Evolutionary conservation across 1,139 yeast genomes (phyloP).

Genomic region (Sugiyamaella sp.): DNA sequence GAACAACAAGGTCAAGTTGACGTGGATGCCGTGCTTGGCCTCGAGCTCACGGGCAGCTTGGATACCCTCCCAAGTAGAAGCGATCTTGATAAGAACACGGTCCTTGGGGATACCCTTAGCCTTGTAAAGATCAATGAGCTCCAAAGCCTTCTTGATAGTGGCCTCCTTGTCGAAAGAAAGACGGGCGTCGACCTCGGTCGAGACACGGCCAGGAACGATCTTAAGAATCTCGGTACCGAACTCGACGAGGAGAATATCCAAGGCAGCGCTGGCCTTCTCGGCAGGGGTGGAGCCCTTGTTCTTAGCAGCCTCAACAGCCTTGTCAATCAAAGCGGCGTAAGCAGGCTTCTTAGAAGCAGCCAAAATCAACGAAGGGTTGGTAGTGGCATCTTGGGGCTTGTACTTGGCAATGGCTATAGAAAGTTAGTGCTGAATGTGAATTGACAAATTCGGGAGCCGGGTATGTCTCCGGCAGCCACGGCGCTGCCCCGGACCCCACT

Average conservation of each 20-base stretch:
- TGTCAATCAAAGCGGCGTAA: constrained; percentile 86
- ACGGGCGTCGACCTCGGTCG: constrained; percentile 99
- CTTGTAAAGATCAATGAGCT: constrained; percentile 83
- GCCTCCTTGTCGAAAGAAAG: constrained; percentile 93
- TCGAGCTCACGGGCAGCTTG: constrained; percentile 98
- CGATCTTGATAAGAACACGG: constrained; percentile 91
- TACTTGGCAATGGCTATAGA: constrained; percentile 78
- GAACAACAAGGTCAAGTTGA: constrained; percentile 93
- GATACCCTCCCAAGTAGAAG: constrained; percentile 99
- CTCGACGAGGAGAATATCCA: constrained; percentile 91
- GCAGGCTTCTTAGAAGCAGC: constrained; percentile 93
- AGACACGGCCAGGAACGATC: constrained; percentile 98
- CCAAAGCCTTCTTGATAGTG: constrained; percentile 87
- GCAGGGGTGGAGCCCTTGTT: constrained; percentile 57
- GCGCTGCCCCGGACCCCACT: constrained; percentile 2
- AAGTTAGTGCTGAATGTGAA: constrained; percentile 1
- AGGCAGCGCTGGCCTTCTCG: constrained; percentile 71
- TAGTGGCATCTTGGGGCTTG: constrained; percentile 99
- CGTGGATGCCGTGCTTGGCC: constrained; percentile 86
- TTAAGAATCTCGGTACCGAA: constrained; percentile 92
- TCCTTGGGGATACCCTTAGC: constrained; percentile 83
- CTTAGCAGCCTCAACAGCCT: constrained; percentile 87
- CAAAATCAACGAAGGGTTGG: constrained; percentile 96
- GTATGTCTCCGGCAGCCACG: not conserved
- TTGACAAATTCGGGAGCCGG: not conserved